Base-by-base conservation (phyloP, 306 rosid species). In the Vigna nakashimae region DNA sequence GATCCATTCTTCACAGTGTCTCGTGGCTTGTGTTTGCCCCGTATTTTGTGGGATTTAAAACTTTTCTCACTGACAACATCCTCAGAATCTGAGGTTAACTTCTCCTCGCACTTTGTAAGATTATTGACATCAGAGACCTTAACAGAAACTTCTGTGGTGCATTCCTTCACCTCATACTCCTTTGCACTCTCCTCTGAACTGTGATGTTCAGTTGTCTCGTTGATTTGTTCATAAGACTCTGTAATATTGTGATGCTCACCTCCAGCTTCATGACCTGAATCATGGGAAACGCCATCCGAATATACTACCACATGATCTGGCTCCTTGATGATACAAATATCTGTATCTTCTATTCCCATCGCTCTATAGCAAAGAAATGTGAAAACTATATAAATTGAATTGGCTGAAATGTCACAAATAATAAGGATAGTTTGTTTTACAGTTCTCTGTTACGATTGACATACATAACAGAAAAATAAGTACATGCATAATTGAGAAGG, bases 161-260 rank as follows among this genome's bases (percentile, higher is more conserved):
- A 96, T 79, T 96, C 99, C 85, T 95, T 96, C 88, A 92, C 98
- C 74, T 92, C 99, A 66, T 89, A 92, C 71, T 92, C 99, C 88
- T 89, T 94, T 13, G 86, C 75, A 83, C 92, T 91, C 70, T 95
- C 96, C 73, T 84, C 97, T 53, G 92, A 90, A 79, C 87, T 86
- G 75, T 84, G 91, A 75, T 56, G 82, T 71, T 88, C 97, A 79
- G 68, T 60, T 73, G 79, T 83, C 68, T 84, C 97, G 77, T 82
- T 89, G 80, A 90, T 88, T 66, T 86, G 89, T 71, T 86, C 90
- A 75, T 73, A 85, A 22, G 96, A 72, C 75, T 87, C 96, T 3
- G 91, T 66, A 64, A 86, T 81, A 51, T 69, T 86, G 66, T 82
- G 88, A 55, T 69, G 84, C 53, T 60, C 83, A 69, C 84, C 73